Conservation (phyloP, 768 basidiomycete species). For the Lentinula raphanica region DNA sequence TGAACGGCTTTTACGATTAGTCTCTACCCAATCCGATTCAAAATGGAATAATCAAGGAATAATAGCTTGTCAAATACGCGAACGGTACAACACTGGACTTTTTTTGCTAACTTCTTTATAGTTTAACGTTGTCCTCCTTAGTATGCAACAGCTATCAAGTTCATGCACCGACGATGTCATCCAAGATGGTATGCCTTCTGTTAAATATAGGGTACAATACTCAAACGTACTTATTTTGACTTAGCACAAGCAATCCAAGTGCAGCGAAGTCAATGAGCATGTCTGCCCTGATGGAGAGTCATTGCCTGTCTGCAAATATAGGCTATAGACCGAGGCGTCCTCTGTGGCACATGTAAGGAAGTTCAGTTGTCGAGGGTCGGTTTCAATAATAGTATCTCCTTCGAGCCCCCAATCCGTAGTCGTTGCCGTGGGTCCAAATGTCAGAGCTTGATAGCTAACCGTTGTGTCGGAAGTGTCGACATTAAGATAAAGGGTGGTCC, state of each 20-base stretch:
- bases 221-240: too few relatives aligned
- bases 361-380: conserved; percentile 45
- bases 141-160: too few relatives aligned
- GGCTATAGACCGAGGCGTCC: conserved; percentile 33
- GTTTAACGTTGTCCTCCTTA: too few relatives aligned
- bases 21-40: too few relatives aligned
- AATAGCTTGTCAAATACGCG: too few relatives aligned
- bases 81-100: too few relatives aligned
- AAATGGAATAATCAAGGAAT: too few relatives aligned
- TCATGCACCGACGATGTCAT: too few relatives aligned
- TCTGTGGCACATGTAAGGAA: conserved; percentile 48
- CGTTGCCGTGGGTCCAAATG: conserved; percentile 38
- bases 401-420: conserved; percentile 55
- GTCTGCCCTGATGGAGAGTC: conserved; percentile 35
- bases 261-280: conserved; percentile 36
- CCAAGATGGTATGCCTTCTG: too few relatives aligned
- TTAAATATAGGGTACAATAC: too few relatives aligned
- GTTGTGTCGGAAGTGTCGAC: conserved; percentile 32
- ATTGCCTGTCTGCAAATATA: conserved; percentile 49
- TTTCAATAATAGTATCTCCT: conserved; percentile 57
- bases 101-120: too few relatives aligned
- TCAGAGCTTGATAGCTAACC: conserved; percentile 44
- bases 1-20: too few relatives aligned
- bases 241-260: conserved; percentile 41
- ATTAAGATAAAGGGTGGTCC: conserved; percentile 41